Evolutionary conservation across 208 protist genomes (phyloP).

Genomic region (Acanthamoeba triangularis): DNA sequence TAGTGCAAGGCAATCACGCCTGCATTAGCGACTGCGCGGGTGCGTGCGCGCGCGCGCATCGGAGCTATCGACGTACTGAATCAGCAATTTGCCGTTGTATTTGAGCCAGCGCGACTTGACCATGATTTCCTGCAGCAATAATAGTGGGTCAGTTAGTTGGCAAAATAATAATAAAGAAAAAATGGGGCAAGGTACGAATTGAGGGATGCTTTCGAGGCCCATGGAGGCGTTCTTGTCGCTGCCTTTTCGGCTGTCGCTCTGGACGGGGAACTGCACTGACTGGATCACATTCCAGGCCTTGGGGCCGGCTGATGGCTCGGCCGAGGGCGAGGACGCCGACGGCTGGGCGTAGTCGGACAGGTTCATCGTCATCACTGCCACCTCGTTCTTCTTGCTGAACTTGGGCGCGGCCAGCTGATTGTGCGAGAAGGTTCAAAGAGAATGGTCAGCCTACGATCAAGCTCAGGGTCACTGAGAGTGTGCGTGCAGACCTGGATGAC

Average conservation of each 20-base stretch:
- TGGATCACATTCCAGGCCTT: conserved; percentile 10
- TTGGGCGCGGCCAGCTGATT: not conserved
- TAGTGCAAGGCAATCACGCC: not conserved
- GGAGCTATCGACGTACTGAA: not conserved
- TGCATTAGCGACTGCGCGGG: not conserved
- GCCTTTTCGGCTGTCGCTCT: not conserved
- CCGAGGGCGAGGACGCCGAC: not conserved
- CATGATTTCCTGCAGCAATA: not conserved
- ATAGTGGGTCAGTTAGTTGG: not conserved
- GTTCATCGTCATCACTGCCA: conserved; percentile 9
- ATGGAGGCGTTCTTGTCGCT: not conserved
- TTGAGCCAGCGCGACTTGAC: conserved; percentile 62
- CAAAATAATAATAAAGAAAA: not conserved
- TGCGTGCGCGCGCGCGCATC: no score
- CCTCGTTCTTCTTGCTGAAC: conserved; percentile 22
- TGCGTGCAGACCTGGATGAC: not conserved
- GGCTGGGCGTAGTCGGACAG: conserved; percentile 40
- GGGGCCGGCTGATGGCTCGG: not conserved
- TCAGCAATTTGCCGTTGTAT: conserved; percentile 49
- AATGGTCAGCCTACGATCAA: not conserved
- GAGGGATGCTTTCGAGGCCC: not conserved
- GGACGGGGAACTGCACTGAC: not conserved
- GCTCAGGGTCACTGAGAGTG: not conserved
- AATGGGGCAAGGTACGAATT: not conserved
- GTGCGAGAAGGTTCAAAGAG: not conserved